A percentile compares a stretch with the other conserved stretches of the same genome.
These are phyloP conservation scores for Haberlea rhodopensis DNA, from an alignment of 257 asterid species.

Conservation along the genomic window DNA sequence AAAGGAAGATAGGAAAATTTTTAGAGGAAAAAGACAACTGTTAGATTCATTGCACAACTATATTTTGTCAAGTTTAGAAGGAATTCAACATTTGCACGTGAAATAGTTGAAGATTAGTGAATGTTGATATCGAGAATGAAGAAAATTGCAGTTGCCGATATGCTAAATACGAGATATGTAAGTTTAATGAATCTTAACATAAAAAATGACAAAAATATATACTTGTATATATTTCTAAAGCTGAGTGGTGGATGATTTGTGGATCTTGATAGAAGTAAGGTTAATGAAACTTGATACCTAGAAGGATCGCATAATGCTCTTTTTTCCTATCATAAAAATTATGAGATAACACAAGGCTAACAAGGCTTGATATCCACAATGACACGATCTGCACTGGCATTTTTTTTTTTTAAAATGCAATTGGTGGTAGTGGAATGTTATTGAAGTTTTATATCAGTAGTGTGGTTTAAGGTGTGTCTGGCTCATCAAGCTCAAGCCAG, in stretches of 20 bases:
- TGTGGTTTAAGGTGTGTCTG: too few relatives aligned
- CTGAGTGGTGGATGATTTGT: too few relatives aligned
- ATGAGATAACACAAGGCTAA: background rate
- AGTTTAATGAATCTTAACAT: slow-evolving; percentile 2
- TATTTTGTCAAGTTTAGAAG: too few relatives aligned
- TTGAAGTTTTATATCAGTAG: too few relatives aligned
- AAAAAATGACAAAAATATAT: background rate
- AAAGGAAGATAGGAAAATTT: too few relatives aligned
- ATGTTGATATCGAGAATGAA: slow-evolving; percentile 3
- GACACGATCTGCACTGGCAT: background rate
- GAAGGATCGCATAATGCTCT: background rate
- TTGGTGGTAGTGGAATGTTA: too few relatives aligned
- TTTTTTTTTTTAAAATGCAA: too few relatives aligned
- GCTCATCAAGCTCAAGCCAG: too few relatives aligned
- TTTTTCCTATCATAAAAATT: background rate
- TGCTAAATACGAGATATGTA: background rate
- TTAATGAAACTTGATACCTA: background rate
- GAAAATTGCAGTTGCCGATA: background rate
- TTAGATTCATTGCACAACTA: too few relatives aligned
- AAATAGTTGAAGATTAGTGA: background rate
- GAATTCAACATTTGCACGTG: too few relatives aligned
- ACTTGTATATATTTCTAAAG: too few relatives aligned
- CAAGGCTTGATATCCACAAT: background rate
- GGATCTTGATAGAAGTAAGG: slow-evolving; percentile 1
- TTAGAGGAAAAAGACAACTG: too few relatives aligned